These are phyloP conservation scores for Eutrema heterophyllum DNA, from an alignment of 345 rosid species.

Conservation along the genomic window DNA sequence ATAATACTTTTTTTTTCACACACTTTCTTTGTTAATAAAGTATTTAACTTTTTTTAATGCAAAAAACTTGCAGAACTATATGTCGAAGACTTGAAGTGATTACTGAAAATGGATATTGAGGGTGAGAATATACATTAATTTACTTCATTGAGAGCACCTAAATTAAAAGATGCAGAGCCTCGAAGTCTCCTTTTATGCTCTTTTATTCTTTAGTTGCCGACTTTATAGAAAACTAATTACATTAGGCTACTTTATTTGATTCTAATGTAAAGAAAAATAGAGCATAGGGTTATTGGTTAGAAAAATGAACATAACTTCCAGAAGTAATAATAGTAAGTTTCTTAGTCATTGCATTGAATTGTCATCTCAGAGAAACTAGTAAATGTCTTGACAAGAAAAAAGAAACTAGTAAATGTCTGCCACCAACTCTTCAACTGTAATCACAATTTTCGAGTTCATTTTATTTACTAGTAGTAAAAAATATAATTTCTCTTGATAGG, in stretches of 20 bases:
- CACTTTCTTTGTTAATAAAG: background rate
- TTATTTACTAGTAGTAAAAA: background rate
- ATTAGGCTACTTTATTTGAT: background rate
- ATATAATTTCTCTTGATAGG: background rate
- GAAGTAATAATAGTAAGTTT: background rate
- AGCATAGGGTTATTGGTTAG: background rate
- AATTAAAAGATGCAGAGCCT: background rate
- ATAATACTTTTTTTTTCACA: background rate
- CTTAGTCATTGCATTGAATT: conserved; percentile 20
- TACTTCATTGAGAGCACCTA: background rate
- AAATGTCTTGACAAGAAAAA: conserved; percentile 11
- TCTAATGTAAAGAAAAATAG: background rate
- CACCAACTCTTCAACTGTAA: conserved; percentile 19
- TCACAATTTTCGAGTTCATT: conserved; percentile 20
- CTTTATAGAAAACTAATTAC: background rate
- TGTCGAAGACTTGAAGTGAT: background rate
- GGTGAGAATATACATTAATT: background rate
- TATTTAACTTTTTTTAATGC: background rate
- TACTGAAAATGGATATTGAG: background rate
- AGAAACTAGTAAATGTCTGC: conserved; percentile 13
- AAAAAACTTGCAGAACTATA: background rate
- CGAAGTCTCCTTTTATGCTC: background rate
- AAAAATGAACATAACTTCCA: background rate
- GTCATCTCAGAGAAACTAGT: background rate
- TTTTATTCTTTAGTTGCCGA: background rate